Base-by-base conservation (phyloP, 768 basidiomycete species). In the Termitomyces sp. region DNA sequence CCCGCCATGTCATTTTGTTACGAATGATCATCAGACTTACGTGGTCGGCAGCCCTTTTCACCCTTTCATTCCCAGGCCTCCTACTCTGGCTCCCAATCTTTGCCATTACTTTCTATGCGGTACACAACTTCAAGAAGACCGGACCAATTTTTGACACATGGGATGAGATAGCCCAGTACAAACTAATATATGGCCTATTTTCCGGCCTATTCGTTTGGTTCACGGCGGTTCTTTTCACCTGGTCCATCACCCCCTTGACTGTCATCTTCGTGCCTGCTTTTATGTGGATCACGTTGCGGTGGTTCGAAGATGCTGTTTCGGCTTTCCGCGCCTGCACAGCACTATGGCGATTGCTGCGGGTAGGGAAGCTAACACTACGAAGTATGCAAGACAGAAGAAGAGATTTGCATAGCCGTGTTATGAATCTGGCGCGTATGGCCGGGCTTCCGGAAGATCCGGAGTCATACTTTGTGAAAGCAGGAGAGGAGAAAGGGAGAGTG, bases 241-340 rank as follows among this genome's bases (percentile, higher is more conserved):
- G 88, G 64, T 88, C 85, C 3, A 69, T 88, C 60, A 78, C 83
- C 8, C 66, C 70, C 10, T 65, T 90, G 55, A 87, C 87, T 4
- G 65, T 78, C 28, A 66, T 86, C 52, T 65, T 84, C 29, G 80
- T 92, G 6, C 92, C 92, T 2, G 75, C 79, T 5, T 65, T 87
- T 62, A 93, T 94, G 93, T 95, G 93, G 92, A 85, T 94, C 76
- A 81, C 88, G 18, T 75, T 95, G 59, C 84, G 93, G 51, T 94
- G 92, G 91, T 75, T 90, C 41, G 93, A 95, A 67, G 93, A 94
- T 62, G 85, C 87, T 1, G 77, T 92, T 4, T 82, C 91, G 0
- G 83, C 91, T 4, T 85, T 88, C 66, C 84, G 93, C 44, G 93
- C 93, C 3, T 81, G 87, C 60, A 72, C 76, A 0, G 75, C 86